Conservation (phyloP, 805 yeast genomes). For the Suhomyces vadensis region DNA sequence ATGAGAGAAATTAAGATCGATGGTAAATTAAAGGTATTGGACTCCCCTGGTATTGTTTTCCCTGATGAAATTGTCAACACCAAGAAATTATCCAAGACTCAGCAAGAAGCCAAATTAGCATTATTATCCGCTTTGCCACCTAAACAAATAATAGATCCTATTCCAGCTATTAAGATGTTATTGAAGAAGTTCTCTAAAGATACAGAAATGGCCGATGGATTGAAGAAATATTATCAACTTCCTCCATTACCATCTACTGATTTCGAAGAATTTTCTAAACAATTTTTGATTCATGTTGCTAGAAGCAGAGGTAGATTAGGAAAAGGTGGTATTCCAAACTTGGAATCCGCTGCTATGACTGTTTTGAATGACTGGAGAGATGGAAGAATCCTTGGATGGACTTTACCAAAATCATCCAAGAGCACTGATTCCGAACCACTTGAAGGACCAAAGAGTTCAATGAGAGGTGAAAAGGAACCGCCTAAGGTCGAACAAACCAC, state of each 20-base stretch:
- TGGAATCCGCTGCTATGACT: slow-evolving; percentile 78
- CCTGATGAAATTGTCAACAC: slow-evolving; percentile 55
- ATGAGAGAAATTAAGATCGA: slow-evolving; percentile 91
- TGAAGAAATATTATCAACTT: slow-evolving; percentile 69
- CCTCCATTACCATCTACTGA: slow-evolving; percentile 78
- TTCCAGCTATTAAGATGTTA: slow-evolving; percentile 74
- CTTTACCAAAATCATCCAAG: slow-evolving; percentile 62
- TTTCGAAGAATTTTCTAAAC: slow-evolving; percentile 77
- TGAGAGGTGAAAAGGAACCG: slow-evolving; percentile 46
- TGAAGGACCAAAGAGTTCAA: slow-evolving; percentile 38
- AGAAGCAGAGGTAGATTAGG: slow-evolving; percentile 90
- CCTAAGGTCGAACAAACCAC: slow-evolving; percentile 65
- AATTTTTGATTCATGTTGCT: slow-evolving; percentile 88
- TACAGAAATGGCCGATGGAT: slow-evolving; percentile 72
- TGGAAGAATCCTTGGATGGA: slow-evolving; percentile 92
- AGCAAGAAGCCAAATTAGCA: slow-evolving; percentile 86
- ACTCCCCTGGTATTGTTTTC: slow-evolving; percentile 97
- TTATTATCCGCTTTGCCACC: slow-evolving; percentile 88
- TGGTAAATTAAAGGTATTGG: slow-evolving; percentile 82
- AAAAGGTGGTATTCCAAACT: slow-evolving; percentile 89
- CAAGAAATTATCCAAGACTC: slow-evolving; percentile 52
- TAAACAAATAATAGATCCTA: slow-evolving; percentile 80
- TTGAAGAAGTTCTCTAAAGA: slow-evolving; percentile 75
- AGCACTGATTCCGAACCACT: slow-evolving; percentile 29
- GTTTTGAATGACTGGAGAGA: slow-evolving; percentile 96